Percentiles rank a stretch among this genome's conserved stretches.
Conservation (phyloP, 257 asterid species). For the Capsicum chinense region DNA sequence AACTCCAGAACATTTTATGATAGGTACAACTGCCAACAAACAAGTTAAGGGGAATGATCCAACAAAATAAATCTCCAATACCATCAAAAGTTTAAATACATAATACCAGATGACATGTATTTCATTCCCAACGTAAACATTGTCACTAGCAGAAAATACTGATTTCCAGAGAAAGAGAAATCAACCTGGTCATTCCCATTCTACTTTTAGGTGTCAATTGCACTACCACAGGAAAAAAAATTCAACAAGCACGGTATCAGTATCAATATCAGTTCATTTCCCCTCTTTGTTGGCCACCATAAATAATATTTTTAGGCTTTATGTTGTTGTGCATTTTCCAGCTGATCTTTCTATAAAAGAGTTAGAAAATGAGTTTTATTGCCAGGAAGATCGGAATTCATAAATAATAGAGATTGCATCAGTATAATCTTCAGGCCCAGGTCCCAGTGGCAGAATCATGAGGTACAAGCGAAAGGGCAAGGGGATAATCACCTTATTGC, state of each 20-base stretch:
- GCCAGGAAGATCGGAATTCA: not conserved
- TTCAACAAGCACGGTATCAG: not conserved
- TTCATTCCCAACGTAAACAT: slow-evolving; percentile 5
- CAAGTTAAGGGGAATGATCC: not conserved
- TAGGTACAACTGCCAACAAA: not conserved
- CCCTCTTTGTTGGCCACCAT: not conserved
- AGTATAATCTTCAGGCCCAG: not conserved
- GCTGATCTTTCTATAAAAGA: slow-evolving; percentile 2
- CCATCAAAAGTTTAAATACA: not conserved
- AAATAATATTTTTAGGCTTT: slow-evolving; percentile 2
- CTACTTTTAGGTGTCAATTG: slow-evolving; percentile 8
- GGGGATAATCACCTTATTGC: not conserved
- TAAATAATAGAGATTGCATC: not conserved
- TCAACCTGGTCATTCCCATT: not conserved
- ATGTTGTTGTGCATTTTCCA: not conserved
- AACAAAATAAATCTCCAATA: not conserved
- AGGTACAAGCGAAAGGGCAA: not conserved
- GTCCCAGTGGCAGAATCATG: slow-evolving; percentile 10
- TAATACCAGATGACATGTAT: not conserved
- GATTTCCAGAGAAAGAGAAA: slow-evolving; percentile 6
- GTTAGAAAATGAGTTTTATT: not conserved
- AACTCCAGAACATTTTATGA: slow-evolving; percentile 10
- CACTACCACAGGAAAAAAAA: not conserved
- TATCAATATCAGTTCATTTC: not conserved
- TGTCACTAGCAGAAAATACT: slow-evolving; percentile 13